Evolutionary conservation across 306 rosid species (phyloP).

Genomic region (Cucurbita ficifolia): DNA sequence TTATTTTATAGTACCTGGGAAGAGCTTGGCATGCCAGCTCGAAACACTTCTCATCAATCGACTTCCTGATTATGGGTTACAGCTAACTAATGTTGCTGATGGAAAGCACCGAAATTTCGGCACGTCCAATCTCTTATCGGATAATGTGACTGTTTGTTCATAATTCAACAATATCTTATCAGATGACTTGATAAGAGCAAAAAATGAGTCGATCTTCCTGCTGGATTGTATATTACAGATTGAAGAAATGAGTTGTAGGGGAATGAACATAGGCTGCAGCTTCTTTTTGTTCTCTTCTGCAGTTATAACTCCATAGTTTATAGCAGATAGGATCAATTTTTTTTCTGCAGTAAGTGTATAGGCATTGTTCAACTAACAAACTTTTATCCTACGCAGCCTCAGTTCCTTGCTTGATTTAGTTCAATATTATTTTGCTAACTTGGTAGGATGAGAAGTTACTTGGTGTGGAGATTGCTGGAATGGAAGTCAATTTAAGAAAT

Average conservation of each 20-base stretch:
- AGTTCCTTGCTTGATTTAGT: background rate
- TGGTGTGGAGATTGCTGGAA: background rate
- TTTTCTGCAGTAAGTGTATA: background rate
- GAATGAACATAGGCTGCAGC: background rate
- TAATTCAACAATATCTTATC: background rate
- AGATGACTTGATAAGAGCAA: background rate
- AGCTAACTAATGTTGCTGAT: slow-evolving; percentile 52
- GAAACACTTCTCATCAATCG: slow-evolving; percentile 90
- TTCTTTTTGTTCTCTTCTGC: background rate
- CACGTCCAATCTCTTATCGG: slow-evolving; percentile 33
- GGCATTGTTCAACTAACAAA: background rate
- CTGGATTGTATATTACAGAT: background rate
- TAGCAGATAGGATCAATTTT: background rate
- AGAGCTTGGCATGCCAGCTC: slow-evolving; percentile 81
- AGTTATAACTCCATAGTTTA: background rate
- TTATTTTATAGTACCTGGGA: slow-evolving; percentile 55
- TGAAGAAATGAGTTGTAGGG: background rate
- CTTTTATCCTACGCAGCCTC: background rate
- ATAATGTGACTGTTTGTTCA: slow-evolving; percentile 19
- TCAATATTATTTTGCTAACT: background rate
- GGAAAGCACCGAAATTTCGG: slow-evolving; percentile 90
- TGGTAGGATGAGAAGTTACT: background rate
- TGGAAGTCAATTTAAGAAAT: no score
- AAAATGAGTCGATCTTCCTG: background rate
- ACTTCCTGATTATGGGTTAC: slow-evolving; percentile 60